A percentile compares a stretch with the other conserved stretches of the same genome.
phyloP scores from a whole-genome alignment of 1,139 yeast genomes.

The Zygoascus meyerae region DNA sequence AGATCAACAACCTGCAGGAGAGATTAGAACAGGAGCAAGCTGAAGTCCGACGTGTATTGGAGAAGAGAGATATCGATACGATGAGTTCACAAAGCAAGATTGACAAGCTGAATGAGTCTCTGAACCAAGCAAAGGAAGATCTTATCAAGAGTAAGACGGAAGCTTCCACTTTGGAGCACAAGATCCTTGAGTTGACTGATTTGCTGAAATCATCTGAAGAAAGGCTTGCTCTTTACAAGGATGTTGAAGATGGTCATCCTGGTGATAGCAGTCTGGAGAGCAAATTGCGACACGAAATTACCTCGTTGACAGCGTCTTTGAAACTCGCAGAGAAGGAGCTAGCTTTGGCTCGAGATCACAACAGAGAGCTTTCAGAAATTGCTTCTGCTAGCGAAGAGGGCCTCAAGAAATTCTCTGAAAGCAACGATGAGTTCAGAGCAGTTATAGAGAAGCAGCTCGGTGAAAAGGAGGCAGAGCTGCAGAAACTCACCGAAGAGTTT shows the following conservation, averaged over 20 bases:
- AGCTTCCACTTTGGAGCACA: conserved; percentile 32
- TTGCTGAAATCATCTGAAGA: conserved; percentile 38
- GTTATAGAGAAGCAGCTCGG: conserved; percentile 38
- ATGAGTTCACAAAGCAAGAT: conserved; percentile 61
- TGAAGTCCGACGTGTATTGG: conserved; percentile 24
- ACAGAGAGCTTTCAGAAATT: conserved; percentile 47
- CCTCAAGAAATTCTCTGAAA: conserved; percentile 37
- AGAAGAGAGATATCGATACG: conserved; percentile 26
- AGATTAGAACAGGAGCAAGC: conserved; percentile 47
- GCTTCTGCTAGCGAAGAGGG: conserved; percentile 48
- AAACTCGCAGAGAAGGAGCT: conserved; percentile 42
- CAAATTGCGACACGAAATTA: conserved; percentile 29
- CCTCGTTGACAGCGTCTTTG: conserved; percentile 37
- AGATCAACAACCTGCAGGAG: conserved; percentile 40
- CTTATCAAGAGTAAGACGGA: conserved; percentile 41
- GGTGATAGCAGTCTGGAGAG: conserved; percentile 14
- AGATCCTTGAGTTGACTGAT: conserved; percentile 32
- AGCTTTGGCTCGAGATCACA: conserved; percentile 43
- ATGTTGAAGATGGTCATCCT: background rate
- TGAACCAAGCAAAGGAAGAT: conserved; percentile 39
- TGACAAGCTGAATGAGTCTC: conserved; percentile 50
- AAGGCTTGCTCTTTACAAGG: conserved; percentile 29
- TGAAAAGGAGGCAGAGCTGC: conserved; percentile 39
- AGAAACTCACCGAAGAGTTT: conserved; percentile 34
- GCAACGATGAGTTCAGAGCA: conserved; percentile 41